Conservation (phyloP, 2,329 filamentous ascomycete genomes). For the Aschersonia sp. region DNA sequence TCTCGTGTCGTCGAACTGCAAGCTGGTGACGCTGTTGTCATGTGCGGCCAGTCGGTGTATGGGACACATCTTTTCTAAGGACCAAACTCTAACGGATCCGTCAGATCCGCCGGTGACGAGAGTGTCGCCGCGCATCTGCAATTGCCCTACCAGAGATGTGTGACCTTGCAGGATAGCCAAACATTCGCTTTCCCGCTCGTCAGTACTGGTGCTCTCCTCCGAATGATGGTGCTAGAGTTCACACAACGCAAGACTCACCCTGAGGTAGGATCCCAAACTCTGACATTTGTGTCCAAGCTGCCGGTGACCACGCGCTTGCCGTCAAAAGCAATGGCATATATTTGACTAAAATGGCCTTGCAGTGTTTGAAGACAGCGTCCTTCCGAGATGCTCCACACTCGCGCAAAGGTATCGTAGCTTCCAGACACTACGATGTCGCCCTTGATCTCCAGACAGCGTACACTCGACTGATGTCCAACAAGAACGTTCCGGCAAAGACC, state of each 20-base stretch:
- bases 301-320: conserved; percentile 87
- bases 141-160: conserved; percentile 88
- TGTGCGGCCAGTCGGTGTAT: conserved; percentile 93
- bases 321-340: conserved; percentile 97
- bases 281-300: conserved; percentile 88
- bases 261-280: conserved; percentile 87
- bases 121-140: conserved; percentile 90
- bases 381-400: conserved; percentile 96
- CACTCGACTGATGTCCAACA: conserved; percentile 88
- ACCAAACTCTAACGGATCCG: conserved; percentile 94
- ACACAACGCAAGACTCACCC: conserved; percentile 40
- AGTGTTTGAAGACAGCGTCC: conserved; percentile 84
- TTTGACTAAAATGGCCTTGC: conserved; percentile 93
- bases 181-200: conserved; percentile 40
- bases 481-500: conserved; percentile 85
- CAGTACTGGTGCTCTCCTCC: too few species aligned
- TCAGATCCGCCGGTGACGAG: conserved; percentile 94
- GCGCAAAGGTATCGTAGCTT: conserved; percentile 92
- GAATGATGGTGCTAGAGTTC: too few species aligned
- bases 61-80: conserved; percentile 73
- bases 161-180: conserved; percentile 91
- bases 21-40: conserved; percentile 93
- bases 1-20: conserved; percentile 91
- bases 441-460: conserved; percentile 88
- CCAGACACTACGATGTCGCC: conserved; percentile 96